phyloP scores from a whole-genome alignment of 2,329 filamentous ascomycete genomes.

The Exophiala dermatitidis region DNA sequence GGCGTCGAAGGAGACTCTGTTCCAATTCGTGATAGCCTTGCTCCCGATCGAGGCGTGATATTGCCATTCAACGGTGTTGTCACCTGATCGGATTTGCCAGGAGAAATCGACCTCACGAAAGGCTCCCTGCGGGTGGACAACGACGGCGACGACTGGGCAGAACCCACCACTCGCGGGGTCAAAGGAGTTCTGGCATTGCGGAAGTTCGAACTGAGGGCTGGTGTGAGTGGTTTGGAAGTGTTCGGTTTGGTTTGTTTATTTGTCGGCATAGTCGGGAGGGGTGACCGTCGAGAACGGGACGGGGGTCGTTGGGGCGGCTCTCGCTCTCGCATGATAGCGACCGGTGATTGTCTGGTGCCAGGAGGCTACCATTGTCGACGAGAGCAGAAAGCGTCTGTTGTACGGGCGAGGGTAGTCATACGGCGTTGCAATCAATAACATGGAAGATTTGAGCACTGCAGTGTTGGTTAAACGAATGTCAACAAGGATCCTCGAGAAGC shows the following conservation, averaged over 20 bases:
- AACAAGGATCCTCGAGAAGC: slow-evolving; percentile 15
- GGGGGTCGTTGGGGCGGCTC: slow-evolving; percentile 9
- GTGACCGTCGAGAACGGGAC: slow-evolving; percentile 27
- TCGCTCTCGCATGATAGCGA: slow-evolving; percentile 39
- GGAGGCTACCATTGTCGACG: slow-evolving; percentile 2
- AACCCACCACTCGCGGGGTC: slow-evolving; percentile 52
- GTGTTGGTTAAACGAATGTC: slow-evolving; percentile 4
- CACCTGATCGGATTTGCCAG: slow-evolving; percentile 38
- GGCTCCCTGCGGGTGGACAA: slow-evolving; percentile 27
- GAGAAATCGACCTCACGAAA: slow-evolving; percentile 19
- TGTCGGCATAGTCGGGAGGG: slow-evolving; percentile 40
- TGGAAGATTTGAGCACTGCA: neutral
- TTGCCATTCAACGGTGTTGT: slow-evolving; percentile 56
- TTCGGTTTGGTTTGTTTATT: slow-evolving; percentile 44
- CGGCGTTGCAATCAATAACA: neutral
- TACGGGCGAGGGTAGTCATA: neutral
- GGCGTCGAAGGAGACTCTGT: slow-evolving; percentile 58
- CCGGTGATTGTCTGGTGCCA: slow-evolving; percentile 34
- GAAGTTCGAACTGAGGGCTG: slow-evolving; percentile 57
- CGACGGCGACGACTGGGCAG: slow-evolving; percentile 32
- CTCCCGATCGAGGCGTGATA: slow-evolving; percentile 70
- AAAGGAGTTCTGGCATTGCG: slow-evolving; percentile 50
- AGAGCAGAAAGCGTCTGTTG: neutral
- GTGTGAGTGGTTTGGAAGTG: slow-evolving; percentile 56
- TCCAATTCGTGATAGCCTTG: slow-evolving; percentile 60